Base-by-base conservation (phyloP, 495 filamentous ascomycete genomes). In the Collariella sp. region DNA sequence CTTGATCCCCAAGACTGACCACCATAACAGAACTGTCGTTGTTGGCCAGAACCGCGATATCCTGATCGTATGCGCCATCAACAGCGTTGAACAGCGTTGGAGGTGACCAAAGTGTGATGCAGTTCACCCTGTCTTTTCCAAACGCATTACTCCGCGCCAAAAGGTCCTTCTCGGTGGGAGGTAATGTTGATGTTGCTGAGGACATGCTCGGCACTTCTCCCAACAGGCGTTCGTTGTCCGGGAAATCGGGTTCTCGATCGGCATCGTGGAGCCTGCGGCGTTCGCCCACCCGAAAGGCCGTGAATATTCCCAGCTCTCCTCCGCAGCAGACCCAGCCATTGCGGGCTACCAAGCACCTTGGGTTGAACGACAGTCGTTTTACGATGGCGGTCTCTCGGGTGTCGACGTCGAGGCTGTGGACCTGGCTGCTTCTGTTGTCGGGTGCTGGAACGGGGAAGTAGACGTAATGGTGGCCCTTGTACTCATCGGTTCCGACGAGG, bases 251-350 rank as follows among this genome's bases (percentile, higher is more conserved):
- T 20, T 65, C 60, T 15, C 73, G 67, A 33, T 65, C 64, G 34
- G 67, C 65, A 43, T 66, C 67, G 50, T 55, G 56, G 20, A 57
- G 67, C 22, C 51, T 54, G 29, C 40, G 60, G 7, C 62, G 57
- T 43, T 54, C 78, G 40, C 71, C 69, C 44, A 88, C 75, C 56
- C 73, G 78, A 57, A 98, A 85, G 36, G 89, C 81, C 50, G 86
- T 83, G 63, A 94, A 95, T 64, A 90, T 82, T 46, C 93, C 93
- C 54, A 81, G 78, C 47, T 90, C 84, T 46, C 94, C 93, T 34
- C 91, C 93, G 31, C 87, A 86, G 60, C 86, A 94, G 16, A 97
- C 78, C 88, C 88, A 97, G 46, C 88, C 89, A 65, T 87, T 79
- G 19, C 80, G 84, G 36, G 89, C 83, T 18, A 87, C 85, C 33